phyloP scores from a whole-genome alignment of 2,329 filamentous ascomycete species.

The Colletotrichum melonis region DNA sequence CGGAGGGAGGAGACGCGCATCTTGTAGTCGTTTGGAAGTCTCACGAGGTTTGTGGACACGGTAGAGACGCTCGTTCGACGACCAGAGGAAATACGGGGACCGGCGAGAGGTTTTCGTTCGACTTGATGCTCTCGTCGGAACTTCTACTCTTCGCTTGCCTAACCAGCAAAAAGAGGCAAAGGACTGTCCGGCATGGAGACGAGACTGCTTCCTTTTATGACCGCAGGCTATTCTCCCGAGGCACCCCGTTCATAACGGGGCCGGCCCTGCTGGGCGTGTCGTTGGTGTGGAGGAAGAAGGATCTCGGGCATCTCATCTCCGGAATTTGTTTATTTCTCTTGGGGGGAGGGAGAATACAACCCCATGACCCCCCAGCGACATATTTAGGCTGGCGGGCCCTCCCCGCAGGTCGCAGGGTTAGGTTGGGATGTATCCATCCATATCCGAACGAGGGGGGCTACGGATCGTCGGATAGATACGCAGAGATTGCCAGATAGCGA shows the following conservation, averaged over 20 bases:
- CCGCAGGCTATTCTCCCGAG: background rate
- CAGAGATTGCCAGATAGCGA: background rate
- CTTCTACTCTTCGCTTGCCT: conserved; percentile 1
- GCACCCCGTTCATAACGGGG: background rate
- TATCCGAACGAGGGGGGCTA: background rate
- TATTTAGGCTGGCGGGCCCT: background rate
- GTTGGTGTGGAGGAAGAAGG: background rate
- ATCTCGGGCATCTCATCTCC: conserved; percentile 25
- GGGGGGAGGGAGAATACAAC: background rate
- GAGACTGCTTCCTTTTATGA: background rate
- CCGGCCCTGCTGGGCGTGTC: too few relatives aligned
- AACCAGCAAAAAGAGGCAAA: background rate
- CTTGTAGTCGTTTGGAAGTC: background rate
- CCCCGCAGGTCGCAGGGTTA: background rate
- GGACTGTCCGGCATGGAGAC: background rate
- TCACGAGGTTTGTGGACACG: background rate
- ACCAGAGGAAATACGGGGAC: background rate
- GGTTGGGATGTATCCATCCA: background rate
- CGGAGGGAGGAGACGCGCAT: conserved; percentile 25
- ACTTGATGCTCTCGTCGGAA: background rate
- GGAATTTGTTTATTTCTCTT: conserved; percentile 2
- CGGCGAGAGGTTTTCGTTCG: background rate
- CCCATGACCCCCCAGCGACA: background rate
- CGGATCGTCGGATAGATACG: background rate
- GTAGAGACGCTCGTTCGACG: background rate